Percentiles rank a stretch among this genome's conserved stretches.
These are phyloP conservation scores for Sordaria brevicollis DNA, from an alignment of 495 filamentous ascomycete species.

Conservation along the genomic window DNA sequence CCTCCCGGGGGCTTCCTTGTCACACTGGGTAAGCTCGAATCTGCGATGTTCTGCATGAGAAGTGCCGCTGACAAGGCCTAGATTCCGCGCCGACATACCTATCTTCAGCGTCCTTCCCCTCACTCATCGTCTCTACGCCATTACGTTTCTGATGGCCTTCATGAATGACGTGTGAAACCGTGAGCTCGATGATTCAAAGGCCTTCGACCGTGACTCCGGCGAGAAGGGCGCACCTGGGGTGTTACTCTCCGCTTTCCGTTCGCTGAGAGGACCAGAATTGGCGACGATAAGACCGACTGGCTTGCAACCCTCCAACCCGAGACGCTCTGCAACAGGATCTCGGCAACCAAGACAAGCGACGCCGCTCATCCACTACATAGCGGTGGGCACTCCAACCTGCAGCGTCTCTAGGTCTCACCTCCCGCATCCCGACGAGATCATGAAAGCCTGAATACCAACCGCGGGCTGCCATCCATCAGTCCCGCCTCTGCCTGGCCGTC, in stretches of 20 bases:
- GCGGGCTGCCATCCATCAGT: background rate
- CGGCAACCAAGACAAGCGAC: background rate
- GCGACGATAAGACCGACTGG: background rate
- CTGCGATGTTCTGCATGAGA: background rate
- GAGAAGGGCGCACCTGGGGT: background rate
- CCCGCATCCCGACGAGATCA: background rate
- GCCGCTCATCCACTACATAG: background rate
- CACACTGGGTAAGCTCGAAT: background rate
- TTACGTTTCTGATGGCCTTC: background rate
- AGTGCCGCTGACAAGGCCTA: background rate
- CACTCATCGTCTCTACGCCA: background rate
- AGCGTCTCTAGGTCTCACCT: background rate
- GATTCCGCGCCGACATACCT: background rate
- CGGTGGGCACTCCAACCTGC: background rate
- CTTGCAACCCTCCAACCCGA: background rate
- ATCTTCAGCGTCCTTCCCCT: background rate
- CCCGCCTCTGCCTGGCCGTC: background rate
- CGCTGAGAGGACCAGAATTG: background rate
- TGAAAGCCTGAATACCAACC: background rate
- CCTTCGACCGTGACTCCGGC: background rate
- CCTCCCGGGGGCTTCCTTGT: background rate
- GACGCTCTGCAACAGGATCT: background rate
- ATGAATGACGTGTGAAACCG: background rate
- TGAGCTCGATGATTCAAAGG: background rate
- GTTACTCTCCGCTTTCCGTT: background rate